Base-by-base conservation (phyloP, 2,329 filamentous ascomycete species). In the Epichloe scottii region DNA sequence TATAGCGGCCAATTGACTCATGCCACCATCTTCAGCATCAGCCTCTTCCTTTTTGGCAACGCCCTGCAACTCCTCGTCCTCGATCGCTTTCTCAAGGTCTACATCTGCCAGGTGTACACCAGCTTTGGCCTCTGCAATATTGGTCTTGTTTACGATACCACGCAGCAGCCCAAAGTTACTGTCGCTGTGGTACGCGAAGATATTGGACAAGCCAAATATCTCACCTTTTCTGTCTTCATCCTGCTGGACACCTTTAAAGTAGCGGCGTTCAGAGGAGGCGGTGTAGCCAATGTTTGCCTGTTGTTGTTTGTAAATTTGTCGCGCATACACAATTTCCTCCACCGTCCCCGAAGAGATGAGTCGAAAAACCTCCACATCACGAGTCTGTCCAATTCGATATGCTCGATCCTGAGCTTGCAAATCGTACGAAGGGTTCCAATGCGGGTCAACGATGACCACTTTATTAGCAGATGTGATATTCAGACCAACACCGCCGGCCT, bases 381-480 rank as follows among this genome's bases (percentile, higher is more conserved):
- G 78, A 0, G 80, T 82, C 67, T 98, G 93, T 0, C 93, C 93
- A 56, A 98, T 97, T 48, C 93, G 84, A 64, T 98, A 97, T 2
- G 93, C 93, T 48, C 93, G 82, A 63, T 98, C 93, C 67, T 98
- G 93, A 0, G 93, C 93, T 66, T 98, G 93, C 0, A 97, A 76
- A 61, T 98, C 93, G 58, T 93, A 91, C 2, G 88, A 81, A 0
- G 93, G 93, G 58, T 98, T 98, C 93, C 93, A 98, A 60, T 97
- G 93, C 0, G 93, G 93, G 63, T 97, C 93, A 46, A 97, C 83
- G 37, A 98, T 88, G 40, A 98, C 91, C 0, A 98, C 93, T 68
- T 97, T 97, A 69, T 98, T 98, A 1, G 93, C 93, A 2, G 89
- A 93, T 0, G 91, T 95, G 62, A 98, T 97, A 63, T 98, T 98